phyloP scores from a whole-genome alignment of 768 basidiomycete genomes.

The Agaricus subrufescens region DNA sequence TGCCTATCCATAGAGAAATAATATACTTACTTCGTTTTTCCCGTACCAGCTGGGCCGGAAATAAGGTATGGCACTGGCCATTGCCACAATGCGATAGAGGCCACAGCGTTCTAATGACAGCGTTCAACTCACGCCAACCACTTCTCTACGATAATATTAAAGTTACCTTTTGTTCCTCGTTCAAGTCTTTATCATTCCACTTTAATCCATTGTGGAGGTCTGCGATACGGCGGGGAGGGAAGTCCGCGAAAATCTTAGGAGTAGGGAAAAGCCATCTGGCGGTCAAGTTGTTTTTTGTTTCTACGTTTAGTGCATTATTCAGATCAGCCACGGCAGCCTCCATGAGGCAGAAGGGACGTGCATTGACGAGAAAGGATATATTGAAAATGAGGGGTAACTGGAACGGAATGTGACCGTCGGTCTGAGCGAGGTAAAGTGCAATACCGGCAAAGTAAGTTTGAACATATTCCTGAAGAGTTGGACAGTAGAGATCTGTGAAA shows the following conservation, averaged over 20 bases:
- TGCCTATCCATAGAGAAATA: background rate
- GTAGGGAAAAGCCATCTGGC: conserved; percentile 44
- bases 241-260: conserved; percentile 21
- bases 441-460: conserved; percentile 30
- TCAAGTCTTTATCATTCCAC: conserved; percentile 44
- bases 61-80: conserved; percentile 45
- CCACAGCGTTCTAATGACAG: conserved; percentile 29
- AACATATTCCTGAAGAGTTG: conserved; percentile 35
- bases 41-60: conserved; percentile 47
- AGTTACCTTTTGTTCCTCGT: conserved; percentile 40
- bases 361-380: conserved; percentile 43
- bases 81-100: conserved; percentile 36
- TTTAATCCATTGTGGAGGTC: conserved; percentile 23
- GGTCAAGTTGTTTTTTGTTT: conserved; percentile 22
- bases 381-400: conserved; percentile 39
- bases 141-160: background rate
- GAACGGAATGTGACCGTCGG: conserved; percentile 32
- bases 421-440: conserved; percentile 33
- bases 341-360: conserved; percentile 38
- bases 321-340: conserved; percentile 28
- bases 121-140: background rate
- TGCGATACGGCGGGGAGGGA: conserved; percentile 18
- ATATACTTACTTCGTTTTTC: conserved; percentile 47
- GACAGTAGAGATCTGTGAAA: conserved; percentile 32
- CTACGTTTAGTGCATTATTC: background rate